A percentile compares a stretch with the other conserved stretches of the same genome.
Evolutionary conservation across 495 filamentous ascomycete genomes (phyloP).

Genomic region (Aspergillus conjunctus): DNA sequence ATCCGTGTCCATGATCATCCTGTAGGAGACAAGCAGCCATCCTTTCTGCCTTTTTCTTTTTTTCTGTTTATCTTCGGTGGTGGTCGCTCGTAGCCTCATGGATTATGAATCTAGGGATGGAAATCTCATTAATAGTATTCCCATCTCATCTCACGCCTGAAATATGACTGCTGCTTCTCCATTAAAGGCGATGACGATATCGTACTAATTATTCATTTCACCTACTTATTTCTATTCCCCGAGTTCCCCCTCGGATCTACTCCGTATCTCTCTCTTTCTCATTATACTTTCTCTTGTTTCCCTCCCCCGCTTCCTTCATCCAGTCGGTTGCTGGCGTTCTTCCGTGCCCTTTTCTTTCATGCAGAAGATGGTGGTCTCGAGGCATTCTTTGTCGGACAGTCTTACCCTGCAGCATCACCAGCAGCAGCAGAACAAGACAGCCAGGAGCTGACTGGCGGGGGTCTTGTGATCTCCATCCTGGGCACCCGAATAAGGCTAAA

Average conservation of each 20-base stretch:
- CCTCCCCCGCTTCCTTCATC: constrained; percentile 8
- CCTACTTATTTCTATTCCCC: constrained; percentile 12
- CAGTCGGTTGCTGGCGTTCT: not conserved
- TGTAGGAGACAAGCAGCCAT: constrained; percentile 18
- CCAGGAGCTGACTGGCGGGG: not conserved
- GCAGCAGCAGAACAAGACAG: not conserved
- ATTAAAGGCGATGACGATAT: not conserved
- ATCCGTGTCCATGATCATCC: constrained; percentile 23
- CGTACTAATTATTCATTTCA: not conserved
- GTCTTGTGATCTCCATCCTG: constrained; percentile 6
- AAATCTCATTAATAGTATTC: not conserved
- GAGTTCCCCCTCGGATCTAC: not conserved
- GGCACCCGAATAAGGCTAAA: not conserved
- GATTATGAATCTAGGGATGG: not conserved
- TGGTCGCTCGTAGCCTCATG: not conserved
- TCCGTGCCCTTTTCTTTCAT: constrained; percentile 1
- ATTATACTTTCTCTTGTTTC: constrained; percentile 4
- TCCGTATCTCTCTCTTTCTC: constrained; percentile 8
- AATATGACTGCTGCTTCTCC: not conserved
- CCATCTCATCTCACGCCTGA: not conserved
- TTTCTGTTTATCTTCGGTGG: constrained; percentile 1
- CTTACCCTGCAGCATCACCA: not conserved
- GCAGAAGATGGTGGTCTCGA: not conserved
- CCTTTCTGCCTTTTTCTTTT: constrained; percentile 11
- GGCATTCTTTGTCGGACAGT: constrained; percentile 2